Evolutionary conservation across 805 yeast genomes (phyloP), one percentile per base, ranked within the genome.

Genomic region (Yamadazyma laniorum): DNA sequence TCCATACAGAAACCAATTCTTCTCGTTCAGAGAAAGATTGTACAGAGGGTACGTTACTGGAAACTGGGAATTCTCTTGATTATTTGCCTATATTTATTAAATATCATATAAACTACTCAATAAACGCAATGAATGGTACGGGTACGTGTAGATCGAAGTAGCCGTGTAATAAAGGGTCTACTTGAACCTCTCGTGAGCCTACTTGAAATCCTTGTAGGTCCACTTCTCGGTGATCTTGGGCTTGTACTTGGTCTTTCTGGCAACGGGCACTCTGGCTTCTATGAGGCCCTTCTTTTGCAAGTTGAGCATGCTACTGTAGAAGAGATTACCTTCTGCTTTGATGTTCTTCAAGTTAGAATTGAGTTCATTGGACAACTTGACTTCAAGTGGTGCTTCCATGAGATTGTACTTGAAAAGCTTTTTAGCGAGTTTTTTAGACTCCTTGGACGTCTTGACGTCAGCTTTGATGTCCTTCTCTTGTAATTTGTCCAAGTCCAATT

Each of bases 141-240:
- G n/a, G n/a, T n/a, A n/a, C n/a, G n/a, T n/a, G n/a, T n/a, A n/a
- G n/a, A n/a, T n/a, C n/a, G n/a, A n/a, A n/a, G n/a, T n/a, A n/a
- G n/a, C n/a, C n/a, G n/a, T n/a, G n/a, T n/a, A n/a, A n/a, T n/a
- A n/a, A n/a, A n/a, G n/a, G n/a, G n/a, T n/a, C n/a, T n/a, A n/a
- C n/a, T n/a, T n/a, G n/a, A n/a, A n/a, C n/a, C n/a, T n/a, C n/a
- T n/a, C n/a, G n/a, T 21, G 6, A 7, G 8, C 9, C 53, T 69
- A 82, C 64, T 82, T 82, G 56, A 85, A 86, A 64, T 91, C 95
- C 67, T 91, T 91, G 66, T 85, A 86, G 23, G 90, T 76, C 95
- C 95, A 88, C 65, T 90, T 91, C 61, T 91, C 96, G 21, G 95
- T 85, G 45, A 84, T 64, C 70, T 84, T 87, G 42, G 75, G 82